These are phyloP conservation scores for Botrytis paeoniae DNA, from an alignment of 2,329 filamentous ascomycete genomes.

Conservation along the genomic window DNA sequence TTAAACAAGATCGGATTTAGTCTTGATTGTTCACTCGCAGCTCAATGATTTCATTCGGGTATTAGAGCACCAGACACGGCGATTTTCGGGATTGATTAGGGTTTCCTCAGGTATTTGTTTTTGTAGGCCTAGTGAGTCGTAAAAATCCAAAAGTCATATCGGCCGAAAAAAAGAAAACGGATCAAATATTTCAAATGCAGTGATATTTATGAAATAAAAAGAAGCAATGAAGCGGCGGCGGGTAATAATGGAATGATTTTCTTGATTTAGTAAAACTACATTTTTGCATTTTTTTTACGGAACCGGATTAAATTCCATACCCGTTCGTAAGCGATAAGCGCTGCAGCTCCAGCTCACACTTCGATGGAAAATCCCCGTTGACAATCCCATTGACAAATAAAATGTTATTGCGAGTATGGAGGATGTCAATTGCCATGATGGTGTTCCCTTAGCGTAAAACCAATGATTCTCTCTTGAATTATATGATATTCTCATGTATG, in stretches of 20 bases:
- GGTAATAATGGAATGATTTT: constrained; percentile 1
- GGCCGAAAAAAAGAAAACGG: background rate
- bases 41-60: constrained; percentile 8
- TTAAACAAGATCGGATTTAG: background rate
- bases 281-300: constrained; percentile 17
- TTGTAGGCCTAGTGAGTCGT: constrained; percentile 4
- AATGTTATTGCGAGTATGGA: background rate
- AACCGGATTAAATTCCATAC: constrained; percentile 10
- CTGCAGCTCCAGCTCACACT: background rate
- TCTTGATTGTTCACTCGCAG: background rate
- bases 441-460: background rate
- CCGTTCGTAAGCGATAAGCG: constrained; percentile 11
- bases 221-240: background rate
- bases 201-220: background rate
- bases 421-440: background rate
- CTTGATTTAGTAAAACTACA: background rate
- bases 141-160: constrained; percentile 18
- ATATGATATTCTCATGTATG: background rate
- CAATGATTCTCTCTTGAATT: background rate
- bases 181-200: background rate
- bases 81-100: background rate
- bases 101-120: constrained; percentile 3
- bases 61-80: background rate
- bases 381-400: background rate
- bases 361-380: background rate